Evolutionary conservation across 345 rosid genomes (phyloP).

Genomic region (Euphorbia pulcherrima): DNA sequence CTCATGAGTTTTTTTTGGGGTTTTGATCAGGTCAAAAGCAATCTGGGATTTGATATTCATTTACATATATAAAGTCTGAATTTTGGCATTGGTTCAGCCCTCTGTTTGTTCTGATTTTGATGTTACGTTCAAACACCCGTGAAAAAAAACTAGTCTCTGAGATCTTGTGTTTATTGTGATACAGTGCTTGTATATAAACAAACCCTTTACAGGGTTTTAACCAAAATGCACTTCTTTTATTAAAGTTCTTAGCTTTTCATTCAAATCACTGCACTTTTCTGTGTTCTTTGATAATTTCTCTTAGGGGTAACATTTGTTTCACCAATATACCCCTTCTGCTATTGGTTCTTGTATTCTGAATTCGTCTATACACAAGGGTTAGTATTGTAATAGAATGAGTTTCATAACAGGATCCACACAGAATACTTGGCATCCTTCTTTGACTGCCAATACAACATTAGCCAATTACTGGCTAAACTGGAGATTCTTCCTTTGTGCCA

Average conservation of each 20-base stretch:
- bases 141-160: background rate
- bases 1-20: conserved; percentile 8
- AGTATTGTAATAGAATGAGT: conserved; percentile 35
- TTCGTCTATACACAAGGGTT: conserved; percentile 1
- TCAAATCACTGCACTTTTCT: background rate
- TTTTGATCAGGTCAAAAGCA: conserved; percentile 29
- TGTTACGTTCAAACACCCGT: background rate
- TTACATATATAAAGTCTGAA: conserved; percentile 3
- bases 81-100: background rate
- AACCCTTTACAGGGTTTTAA: too few species aligned
- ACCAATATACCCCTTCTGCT: conserved; percentile 5
- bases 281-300: background rate
- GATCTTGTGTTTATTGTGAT: background rate
- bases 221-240: background rate
- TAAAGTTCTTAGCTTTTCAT: background rate
- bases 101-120: conserved; percentile 11
- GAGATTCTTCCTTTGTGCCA: conserved; percentile 73
- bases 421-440: conserved; percentile 59
- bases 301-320: background rate
- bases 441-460: conserved; percentile 55
- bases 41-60: conserved; percentile 5
- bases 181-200: background rate
- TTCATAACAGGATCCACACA: conserved; percentile 35
- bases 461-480: conserved; percentile 83
- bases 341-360: background rate